phyloP scores from a whole-genome alignment of 2,329 filamentous ascomycete genomes.

The Penicillium sp. region DNA sequence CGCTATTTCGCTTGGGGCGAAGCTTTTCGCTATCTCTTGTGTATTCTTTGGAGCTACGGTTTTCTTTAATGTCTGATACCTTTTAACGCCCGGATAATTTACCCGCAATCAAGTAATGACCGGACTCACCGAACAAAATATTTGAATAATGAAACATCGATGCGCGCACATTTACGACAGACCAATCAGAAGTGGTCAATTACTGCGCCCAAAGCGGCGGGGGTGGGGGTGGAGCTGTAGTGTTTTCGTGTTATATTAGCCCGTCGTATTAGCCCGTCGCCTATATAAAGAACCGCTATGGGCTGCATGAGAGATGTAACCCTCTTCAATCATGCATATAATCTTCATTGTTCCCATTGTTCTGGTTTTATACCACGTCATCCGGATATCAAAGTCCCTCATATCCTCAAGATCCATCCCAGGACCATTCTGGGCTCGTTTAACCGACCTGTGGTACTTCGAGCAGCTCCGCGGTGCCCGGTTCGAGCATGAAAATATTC shows the following conservation, averaged over 20 bases:
- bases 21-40: not conserved
- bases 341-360: conserved; percentile 12
- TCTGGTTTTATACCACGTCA: conserved; percentile 14
- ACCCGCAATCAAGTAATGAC: too few species aligned
- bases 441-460: conserved; percentile 50
- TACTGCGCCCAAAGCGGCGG: conserved; percentile 10
- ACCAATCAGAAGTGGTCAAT: not conserved
- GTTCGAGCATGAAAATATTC: conserved; percentile 44
- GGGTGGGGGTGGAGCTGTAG: conserved; percentile 25
- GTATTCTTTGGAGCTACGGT: not conserved
- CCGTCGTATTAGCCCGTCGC: not conserved
- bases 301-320: not conserved
- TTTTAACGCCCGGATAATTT: not conserved
- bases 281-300: not conserved
- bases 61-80: conserved; percentile 1
- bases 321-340: conserved; percentile 16
- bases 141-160: not conserved
- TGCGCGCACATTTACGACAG: not conserved
- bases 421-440: conserved; percentile 48
- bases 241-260: not conserved
- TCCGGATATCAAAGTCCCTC: conserved; percentile 23
- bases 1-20: not conserved
- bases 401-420: conserved; percentile 44
- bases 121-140: not conserved
- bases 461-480: conserved; percentile 36